Conservation (phyloP, 108 stramenopile genomes). For the Cyclostephanos tholiformis region DNA sequence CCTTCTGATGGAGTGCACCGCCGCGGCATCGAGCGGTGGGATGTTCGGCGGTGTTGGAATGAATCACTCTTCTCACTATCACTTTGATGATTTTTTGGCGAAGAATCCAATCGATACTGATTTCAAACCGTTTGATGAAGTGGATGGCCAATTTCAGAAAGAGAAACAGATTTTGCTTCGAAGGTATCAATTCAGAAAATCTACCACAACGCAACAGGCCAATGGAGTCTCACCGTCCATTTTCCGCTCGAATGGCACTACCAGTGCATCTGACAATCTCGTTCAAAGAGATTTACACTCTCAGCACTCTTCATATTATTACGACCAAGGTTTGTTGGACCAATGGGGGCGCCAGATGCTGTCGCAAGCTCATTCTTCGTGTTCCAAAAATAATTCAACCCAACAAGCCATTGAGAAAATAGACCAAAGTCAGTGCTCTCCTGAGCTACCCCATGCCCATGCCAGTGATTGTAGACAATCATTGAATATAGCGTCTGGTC, state of each 20-base stretch:
- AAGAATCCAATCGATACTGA: constrained; percentile 47
- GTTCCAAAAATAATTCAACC: constrained; percentile 3
- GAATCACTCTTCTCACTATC: constrained; percentile 3
- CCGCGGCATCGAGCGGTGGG: constrained; percentile 30
- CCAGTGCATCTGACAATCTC: constrained; percentile 13
- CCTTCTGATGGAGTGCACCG: constrained; percentile 84
- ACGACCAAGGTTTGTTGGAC: constrained; percentile 14
- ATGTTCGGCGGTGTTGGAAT: constrained; percentile 23
- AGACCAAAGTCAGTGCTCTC: constrained; percentile 2
- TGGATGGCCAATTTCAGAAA: constrained; percentile 37
- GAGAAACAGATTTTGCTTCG: constrained; percentile 37
- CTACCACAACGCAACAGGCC: background rate
- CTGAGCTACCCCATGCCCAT: background rate
- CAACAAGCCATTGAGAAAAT: constrained; percentile 7
- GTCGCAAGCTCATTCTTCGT: constrained; percentile 22
- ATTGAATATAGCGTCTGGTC: constrained; percentile 8
- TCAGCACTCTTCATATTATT: background rate
- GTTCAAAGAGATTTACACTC: background rate
- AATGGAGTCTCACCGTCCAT: constrained; percentile 1
- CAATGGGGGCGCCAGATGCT: constrained; percentile 36
- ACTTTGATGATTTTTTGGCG: constrained; percentile 24
- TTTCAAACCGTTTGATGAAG: constrained; percentile 33
- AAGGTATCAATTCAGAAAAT: constrained; percentile 25
- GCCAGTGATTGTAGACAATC: constrained; percentile 1
- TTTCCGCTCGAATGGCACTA: background rate